Evolutionary conservation across 495 filamentous ascomycete species (phyloP), one percentile per base, ranked within the genome.

Genomic region (Neurospora discreta): DNA sequence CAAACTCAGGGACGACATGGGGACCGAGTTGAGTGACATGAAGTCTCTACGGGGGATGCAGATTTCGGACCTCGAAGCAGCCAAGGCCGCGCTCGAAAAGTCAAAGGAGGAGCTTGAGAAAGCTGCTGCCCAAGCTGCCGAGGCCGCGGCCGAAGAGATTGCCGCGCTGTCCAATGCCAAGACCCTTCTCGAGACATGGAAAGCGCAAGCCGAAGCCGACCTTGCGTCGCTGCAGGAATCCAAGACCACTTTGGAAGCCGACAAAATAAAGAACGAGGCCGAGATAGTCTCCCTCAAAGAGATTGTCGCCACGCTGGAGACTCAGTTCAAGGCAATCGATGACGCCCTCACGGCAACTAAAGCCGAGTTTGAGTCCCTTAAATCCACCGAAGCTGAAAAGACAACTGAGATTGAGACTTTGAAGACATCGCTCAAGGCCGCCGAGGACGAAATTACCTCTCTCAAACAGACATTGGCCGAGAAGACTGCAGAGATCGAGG

Each of bases 391-490:
- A 9, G 72, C 70, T 0, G 58, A 75, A 18, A 80, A 75, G 73
- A 74, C 72, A 68, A 72, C 68, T 39, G 78, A 80, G 68, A 78
- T 80, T 3, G 77, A 77, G 73, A 69, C 58, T 39, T 73, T 80
- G 10, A 73, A 75, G 58, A 74, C 80, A 71, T 76, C 75, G 11
- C 71, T 80, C 39, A 74, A 75, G 39, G 71, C 72, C 0, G 74
- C 77, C 38, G 78, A 80, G 71, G 78, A 79, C 30, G 72, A 78
- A 42, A 77, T 78, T 15, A 42, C 68, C 10, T 76, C 74, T 5
- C 77, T 80, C 10, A 76, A 79, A 40, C 76, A 77, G 52, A 79
- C 77, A 0, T 68, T 79, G 0, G 76, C 77, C n/a, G 79, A 80
- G n/a, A 75, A 76, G 71, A 77, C 71, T 68, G 71, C 16, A 33